phyloP scores from a whole-genome alignment of 768 basidiomycete genomes.

The Phylloporus rhodoxanthus region DNA sequence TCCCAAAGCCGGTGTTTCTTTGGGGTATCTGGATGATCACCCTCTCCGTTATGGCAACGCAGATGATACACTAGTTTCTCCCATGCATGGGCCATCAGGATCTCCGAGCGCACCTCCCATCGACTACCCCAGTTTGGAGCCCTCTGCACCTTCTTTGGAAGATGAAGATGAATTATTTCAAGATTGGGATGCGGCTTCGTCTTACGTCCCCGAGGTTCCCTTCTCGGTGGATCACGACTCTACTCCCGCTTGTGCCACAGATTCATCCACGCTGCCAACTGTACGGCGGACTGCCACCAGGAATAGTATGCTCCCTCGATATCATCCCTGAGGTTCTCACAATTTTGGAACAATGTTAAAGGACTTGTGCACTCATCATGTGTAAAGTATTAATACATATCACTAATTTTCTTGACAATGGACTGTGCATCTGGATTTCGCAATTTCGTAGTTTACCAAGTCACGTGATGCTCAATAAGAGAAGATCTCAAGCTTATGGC shows the following conservation, averaged over 20 bases:
- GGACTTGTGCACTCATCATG: conserved; percentile 13
- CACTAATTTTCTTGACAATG: conserved; percentile 20
- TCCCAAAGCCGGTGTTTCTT: conserved; percentile 39
- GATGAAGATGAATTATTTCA: conserved; percentile 17
- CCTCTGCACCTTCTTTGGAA: conserved; percentile 44
- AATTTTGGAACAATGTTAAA: neutral
- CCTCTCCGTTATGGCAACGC: conserved; percentile 32
- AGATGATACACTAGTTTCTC: conserved; percentile 29
- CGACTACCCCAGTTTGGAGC: conserved; percentile 27
- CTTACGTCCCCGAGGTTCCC: neutral
- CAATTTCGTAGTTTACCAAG: neutral
- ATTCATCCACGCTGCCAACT: neutral
- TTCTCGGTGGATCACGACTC: conserved; percentile 3
- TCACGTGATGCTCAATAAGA: conserved; percentile 1
- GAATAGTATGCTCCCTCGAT: conserved; percentile 25
- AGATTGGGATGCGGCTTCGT: conserved; percentile 18
- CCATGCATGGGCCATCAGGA: conserved; percentile 38
- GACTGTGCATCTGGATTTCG: neutral
- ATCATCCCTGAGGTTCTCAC: conserved; percentile 19
- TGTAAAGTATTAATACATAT: conserved; percentile 18
- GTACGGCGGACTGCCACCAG: conserved; percentile 1
- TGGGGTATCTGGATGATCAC: conserved; percentile 31
- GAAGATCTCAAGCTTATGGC: too few species aligned
- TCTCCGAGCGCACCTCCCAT: conserved; percentile 36
- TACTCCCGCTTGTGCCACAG: neutral